These are phyloP conservation scores for Leccinum subtestaceum DNA, from an alignment of 768 basidiomycete genomes.

Conservation along the genomic window DNA sequence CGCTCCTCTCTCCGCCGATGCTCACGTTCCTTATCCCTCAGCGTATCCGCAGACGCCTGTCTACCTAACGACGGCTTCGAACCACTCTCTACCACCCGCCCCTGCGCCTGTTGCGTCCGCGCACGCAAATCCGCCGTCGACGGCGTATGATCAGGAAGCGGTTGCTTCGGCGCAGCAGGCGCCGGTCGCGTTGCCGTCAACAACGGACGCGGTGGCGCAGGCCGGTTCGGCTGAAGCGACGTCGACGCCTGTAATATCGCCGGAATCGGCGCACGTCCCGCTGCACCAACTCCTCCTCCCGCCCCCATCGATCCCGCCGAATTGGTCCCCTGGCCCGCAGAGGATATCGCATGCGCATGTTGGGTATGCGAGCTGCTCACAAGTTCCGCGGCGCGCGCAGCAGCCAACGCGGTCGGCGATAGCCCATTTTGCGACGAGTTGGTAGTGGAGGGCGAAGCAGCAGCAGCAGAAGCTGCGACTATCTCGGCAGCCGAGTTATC, in stretches of 20 bases:
- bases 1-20: slow-evolving; percentile 37
- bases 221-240: slow-evolving; percentile 53
- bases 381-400: slow-evolving; percentile 60
- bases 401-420: slow-evolving; percentile 44
- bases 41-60: slow-evolving; percentile 41
- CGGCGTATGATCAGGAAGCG: slow-evolving; percentile 51
- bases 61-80: slow-evolving; percentile 32
- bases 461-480: neutral
- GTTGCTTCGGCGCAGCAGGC: slow-evolving; percentile 44
- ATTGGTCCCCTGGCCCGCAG: slow-evolving; percentile 26
- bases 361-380: slow-evolving; percentile 52
- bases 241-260: slow-evolving; percentile 28
- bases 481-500: slow-evolving; percentile 42
- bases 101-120: slow-evolving; percentile 62
- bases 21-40: slow-evolving; percentile 34
- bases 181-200: slow-evolving; percentile 54
- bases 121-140: slow-evolving; percentile 64
- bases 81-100: slow-evolving; percentile 44
- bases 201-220: slow-evolving; percentile 68
- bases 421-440: slow-evolving; percentile 34
- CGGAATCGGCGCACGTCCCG: slow-evolving; percentile 29
- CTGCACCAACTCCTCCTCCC: neutral
- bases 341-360: slow-evolving; percentile 40
- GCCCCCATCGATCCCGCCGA: neutral
- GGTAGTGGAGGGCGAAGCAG: neutral